These are phyloP conservation scores for Mariannaea elegans DNA, from an alignment of 2,329 filamentous ascomycete genomes.

Conservation along the genomic window DNA sequence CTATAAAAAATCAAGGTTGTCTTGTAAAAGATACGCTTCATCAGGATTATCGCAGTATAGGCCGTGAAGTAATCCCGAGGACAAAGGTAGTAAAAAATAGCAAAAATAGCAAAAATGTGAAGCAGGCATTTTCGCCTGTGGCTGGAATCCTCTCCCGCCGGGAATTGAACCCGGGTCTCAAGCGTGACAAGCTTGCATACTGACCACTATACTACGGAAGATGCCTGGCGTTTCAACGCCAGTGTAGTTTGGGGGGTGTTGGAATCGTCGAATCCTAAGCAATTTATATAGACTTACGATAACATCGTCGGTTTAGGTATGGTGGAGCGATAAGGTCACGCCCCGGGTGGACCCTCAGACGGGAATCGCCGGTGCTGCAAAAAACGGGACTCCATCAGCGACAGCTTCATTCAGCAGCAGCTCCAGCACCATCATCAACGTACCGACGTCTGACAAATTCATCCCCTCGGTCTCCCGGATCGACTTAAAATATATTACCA, in stretches of 20 bases:
- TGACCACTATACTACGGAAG: conserved; percentile 21
- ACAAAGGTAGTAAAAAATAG: not conserved
- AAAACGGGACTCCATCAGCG: conserved; percentile 36
- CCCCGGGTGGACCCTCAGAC: conserved; percentile 9
- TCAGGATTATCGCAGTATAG: no score
- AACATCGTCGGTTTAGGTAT: not conserved
- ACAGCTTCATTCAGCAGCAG: conserved; percentile 41
- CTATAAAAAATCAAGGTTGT: not conserved
- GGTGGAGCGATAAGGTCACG: conserved; percentile 9
- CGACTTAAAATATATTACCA: conserved; percentile 7
- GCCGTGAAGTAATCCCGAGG: not conserved
- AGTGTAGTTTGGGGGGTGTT: conserved; percentile 5
- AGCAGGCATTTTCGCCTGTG: not conserved
- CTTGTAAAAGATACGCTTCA: no score
- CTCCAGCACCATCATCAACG: conserved; percentile 39
- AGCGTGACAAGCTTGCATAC: conserved; percentile 20
- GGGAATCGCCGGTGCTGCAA: conserved; percentile 35
- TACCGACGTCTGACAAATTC: conserved; percentile 16
- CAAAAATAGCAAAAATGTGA: not conserved
- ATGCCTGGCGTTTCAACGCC: not conserved
- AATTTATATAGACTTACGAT: not conserved
- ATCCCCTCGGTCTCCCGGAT: conserved; percentile 21
- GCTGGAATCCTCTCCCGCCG: conserved; percentile 17
- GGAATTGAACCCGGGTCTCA: conserved; percentile 20
- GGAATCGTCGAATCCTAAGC: not conserved